Evolutionary conservation across 1,284 basidiomycete genomes (phyloP).

Genomic region (Fomitopsis betulina): DNA sequence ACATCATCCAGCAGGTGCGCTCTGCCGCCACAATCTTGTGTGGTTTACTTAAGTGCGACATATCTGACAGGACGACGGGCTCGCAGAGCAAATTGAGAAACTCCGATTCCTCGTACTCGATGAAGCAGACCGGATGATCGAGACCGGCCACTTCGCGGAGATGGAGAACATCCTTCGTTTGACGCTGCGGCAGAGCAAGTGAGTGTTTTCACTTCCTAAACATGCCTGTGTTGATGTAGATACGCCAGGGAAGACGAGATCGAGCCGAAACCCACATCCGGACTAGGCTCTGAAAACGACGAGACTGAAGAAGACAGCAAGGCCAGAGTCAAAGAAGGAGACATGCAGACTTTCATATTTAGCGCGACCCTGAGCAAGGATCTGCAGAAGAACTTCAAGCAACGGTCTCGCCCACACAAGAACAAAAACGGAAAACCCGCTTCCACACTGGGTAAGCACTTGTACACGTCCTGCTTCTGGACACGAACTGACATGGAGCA

Average conservation of each 20-base stretch:
- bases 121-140: slow-evolving; percentile 98
- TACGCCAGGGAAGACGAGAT: slow-evolving; percentile 34
- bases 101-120: too few relatives aligned
- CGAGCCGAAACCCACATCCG: slow-evolving; percentile 32
- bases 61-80: slow-evolving; percentile 56
- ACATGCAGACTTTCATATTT: slow-evolving; percentile 92
- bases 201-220: slow-evolving; percentile 22
- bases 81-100: slow-evolving; percentile 65
- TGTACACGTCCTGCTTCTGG: neutral
- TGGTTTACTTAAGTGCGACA: neutral
- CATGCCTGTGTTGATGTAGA: neutral
- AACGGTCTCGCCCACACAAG: slow-evolving; percentile 41
- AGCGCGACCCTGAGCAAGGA: slow-evolving; percentile 96
- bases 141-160: slow-evolving; percentile 95
- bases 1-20: slow-evolving; percentile 79
- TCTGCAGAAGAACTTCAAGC: slow-evolving; percentile 85
- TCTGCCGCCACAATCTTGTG: neutral
- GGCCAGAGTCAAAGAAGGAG: slow-evolving; percentile 20
- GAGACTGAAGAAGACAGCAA: slow-evolving; percentile 21
- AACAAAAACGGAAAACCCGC: slow-evolving; percentile 48
- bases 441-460: slow-evolving; percentile 64
- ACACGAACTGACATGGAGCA: slow-evolving; percentile 19
- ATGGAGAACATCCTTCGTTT: slow-evolving; percentile 89
- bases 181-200: slow-evolving; percentile 68
- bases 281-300: slow-evolving; percentile 7